Evolutionary conservation across 139 green algal species (phyloP).

Genomic region (Haematococcus sp.): DNA sequence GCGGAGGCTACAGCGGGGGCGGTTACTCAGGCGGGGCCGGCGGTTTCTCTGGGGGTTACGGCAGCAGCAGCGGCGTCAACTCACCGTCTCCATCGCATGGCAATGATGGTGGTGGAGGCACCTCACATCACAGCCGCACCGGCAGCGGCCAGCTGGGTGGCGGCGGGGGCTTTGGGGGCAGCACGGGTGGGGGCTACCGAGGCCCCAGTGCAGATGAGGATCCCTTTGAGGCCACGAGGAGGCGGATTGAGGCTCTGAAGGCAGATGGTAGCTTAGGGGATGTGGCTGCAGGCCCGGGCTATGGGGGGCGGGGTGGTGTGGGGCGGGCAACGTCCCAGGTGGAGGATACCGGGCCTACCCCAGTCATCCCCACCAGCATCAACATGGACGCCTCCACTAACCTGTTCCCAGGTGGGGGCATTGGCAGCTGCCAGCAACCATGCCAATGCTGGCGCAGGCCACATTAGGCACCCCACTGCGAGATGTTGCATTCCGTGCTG

Average conservation of each 20-base stretch:
- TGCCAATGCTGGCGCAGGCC: no score
- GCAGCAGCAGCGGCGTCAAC: slow-evolving; percentile 7
- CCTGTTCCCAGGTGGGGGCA: slow-evolving; percentile 13
- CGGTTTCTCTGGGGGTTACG: background rate
- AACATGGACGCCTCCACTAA: slow-evolving; percentile 17
- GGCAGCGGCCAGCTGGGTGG: background rate
- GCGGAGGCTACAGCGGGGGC: background rate
- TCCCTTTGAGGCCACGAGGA: slow-evolving; percentile 65
- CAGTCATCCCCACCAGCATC: background rate
- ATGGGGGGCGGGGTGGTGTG: background rate
- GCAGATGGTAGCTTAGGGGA: slow-evolving; percentile 17
- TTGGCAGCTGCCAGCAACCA: background rate
- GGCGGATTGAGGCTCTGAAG: slow-evolving; percentile 68
- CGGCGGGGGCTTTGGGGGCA: background rate
- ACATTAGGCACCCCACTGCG: no score
- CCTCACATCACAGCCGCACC: background rate
- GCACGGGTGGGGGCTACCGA: slow-evolving; percentile 10
- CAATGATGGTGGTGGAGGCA: background rate
- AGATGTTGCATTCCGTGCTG: no score
- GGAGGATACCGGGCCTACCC: background rate
- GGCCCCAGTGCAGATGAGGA: slow-evolving; percentile 32
- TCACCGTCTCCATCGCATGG: no score
- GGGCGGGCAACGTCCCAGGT: background rate
- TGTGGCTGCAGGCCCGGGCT: background rate
- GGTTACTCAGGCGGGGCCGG: background rate